Evolutionary conservation across 2,329 filamentous ascomycete species (phyloP).

Genomic region (Xylaria sp.): DNA sequence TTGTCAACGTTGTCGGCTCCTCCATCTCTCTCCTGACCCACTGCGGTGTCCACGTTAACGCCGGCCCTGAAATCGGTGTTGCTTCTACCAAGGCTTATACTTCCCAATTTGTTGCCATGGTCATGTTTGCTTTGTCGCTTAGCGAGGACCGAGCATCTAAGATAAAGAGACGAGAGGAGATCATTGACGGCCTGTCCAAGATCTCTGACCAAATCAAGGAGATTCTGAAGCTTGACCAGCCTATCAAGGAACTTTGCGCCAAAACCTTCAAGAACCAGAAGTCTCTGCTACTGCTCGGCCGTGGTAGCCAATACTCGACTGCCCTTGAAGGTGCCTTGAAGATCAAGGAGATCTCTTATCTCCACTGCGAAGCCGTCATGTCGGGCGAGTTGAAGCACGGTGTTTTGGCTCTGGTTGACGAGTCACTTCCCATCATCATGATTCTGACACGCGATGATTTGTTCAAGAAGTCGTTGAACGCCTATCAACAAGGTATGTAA

Average conservation of each 20-base stretch:
- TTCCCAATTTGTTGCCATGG: constrained; percentile 99
- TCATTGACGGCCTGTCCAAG: constrained; percentile 90
- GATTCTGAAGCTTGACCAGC: constrained; percentile 89
- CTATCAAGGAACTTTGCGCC: constrained; percentile 93
- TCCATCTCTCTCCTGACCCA: constrained; percentile 99
- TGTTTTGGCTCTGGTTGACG: constrained; percentile 95
- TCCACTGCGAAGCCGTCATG: constrained; percentile 99
- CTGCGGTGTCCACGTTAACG: constrained; percentile 99
- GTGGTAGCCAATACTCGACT: constrained; percentile 96
- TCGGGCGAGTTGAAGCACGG: constrained; percentile 99
- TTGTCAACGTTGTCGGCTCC: constrained; percentile 98
- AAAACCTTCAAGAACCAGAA: constrained; percentile 98
- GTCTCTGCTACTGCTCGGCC: constrained; percentile 90
- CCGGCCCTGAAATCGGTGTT: constrained; percentile 97
- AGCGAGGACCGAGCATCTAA: constrained; percentile 98
- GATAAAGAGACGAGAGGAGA: constrained; percentile 89
- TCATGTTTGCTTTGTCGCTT: constrained; percentile 98
- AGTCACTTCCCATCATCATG: constrained; percentile 99
- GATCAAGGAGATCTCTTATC: constrained; percentile 99
- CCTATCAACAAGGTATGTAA: constrained; percentile 89
- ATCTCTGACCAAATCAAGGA: constrained; percentile 92
- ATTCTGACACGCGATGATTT: constrained; percentile 95
- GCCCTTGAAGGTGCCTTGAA: constrained; percentile 97
- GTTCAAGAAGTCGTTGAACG: constrained; percentile 99
- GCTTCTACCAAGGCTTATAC: constrained; percentile 99